phyloP scores from a whole-genome alignment of 768 basidiomycete species.

The Sarcomyxa edulis region DNA sequence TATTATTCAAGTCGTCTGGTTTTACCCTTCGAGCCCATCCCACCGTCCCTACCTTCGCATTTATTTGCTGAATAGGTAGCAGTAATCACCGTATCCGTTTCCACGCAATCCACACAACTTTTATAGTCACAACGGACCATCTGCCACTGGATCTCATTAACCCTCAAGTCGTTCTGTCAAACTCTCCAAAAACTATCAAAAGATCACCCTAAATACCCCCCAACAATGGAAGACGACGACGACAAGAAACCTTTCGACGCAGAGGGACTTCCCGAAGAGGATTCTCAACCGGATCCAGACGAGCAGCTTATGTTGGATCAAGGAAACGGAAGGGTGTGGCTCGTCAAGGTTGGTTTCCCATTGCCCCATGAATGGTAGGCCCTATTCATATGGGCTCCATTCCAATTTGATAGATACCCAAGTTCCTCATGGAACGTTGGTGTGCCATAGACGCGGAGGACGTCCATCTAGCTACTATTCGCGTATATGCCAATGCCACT shows the following conservation, averaged over 20 bases:
- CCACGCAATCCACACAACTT: no score
- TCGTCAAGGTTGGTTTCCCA: conserved; percentile 63
- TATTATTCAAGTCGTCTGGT: no score
- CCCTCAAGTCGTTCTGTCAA: no score
- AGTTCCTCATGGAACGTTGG: conserved; percentile 86
- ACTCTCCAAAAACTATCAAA: no score
- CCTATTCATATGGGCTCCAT: conserved; percentile 4
- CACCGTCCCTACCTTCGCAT: no score
- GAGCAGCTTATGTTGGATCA: conserved; percentile 77
- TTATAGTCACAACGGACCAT: no score
- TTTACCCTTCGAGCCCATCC: no score
- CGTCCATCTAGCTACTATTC: conserved; percentile 77
- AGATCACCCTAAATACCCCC: no score
- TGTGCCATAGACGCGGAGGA: conserved; percentile 67
- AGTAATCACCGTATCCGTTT: no score
- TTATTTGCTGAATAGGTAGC: no score
- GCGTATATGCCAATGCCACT: conserved; percentile 60
- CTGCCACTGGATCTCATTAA: no score
- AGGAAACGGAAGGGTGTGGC: conserved; percentile 74
- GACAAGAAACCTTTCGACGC: conserved; percentile 73
- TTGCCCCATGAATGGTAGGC: neutral
- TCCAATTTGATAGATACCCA: conserved; percentile 58
- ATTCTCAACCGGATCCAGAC: conserved; percentile 71
- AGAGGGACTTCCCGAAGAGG: conserved; percentile 48
- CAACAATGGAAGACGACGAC: conserved; percentile 34